Evolutionary conservation across 2,329 filamentous ascomycete genomes (phyloP), one percentile per base, ranked within the genome.

Genomic region (Aspergillus texensis): DNA sequence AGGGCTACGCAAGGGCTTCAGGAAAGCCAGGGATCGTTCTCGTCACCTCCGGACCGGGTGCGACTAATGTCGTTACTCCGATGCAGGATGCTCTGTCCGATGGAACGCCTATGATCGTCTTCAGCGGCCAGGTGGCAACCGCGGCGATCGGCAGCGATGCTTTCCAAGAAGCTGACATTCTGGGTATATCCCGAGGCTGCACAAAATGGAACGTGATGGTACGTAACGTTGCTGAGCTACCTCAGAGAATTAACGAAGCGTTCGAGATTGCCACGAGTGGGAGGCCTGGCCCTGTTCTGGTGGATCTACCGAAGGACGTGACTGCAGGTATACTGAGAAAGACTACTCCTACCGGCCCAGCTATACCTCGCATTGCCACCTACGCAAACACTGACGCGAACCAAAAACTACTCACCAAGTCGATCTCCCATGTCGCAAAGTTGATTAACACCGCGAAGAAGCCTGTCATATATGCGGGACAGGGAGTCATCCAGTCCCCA

Each of bases 121-220:
- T 98, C 81, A 90, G 86, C 67, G 94, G 94, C 24, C 94, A 97
- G 86, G 94, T 97, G 61, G 84, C 88, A 11, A 97, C 94, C n/a
- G 87, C 85, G 26, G 90, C 91, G 57, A 96, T 97, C 77, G 94
- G 94, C 58, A 94, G 89, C 62, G 93, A 97, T 77, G 93, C 93
- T 58, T 97, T 97, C 84, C 94, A 98, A 77, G 94, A 97, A 80
- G 93, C 92, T 52, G 94, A 98, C 74, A 88, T 95, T 41, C 83
- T 97, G 62, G 93, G 93, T 66, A 96, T 98, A 75, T 94, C 92
- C 28, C 87, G 92, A 72, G 88, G 93, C 11, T 97, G 93, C 84
- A 97, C 93, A 68, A 97, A 97, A 82, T 98, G 94, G 94, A 97
- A 97, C 73, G 91, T 95, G 64, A 94, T 96, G 91, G 92, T 97